Percentiles rank a stretch among this genome's conserved stretches.
phyloP scores from a whole-genome alignment of 2,329 filamentous ascomycete genomes.

The Dactylellina leptospora region DNA sequence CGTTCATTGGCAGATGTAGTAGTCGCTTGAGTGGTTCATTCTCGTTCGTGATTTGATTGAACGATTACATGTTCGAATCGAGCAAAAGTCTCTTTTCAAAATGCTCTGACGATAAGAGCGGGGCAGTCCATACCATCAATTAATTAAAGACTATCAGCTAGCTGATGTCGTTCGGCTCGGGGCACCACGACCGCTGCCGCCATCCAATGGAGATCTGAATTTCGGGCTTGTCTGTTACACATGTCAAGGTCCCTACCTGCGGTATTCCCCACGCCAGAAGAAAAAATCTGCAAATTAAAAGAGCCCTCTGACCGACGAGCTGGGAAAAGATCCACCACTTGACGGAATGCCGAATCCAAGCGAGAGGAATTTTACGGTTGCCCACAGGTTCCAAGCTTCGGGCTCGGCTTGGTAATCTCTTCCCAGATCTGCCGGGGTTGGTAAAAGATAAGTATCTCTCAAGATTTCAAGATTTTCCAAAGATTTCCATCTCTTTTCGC shows the following conservation, averaged over 20 bases:
- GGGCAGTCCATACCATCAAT: slow-evolving; percentile 8
- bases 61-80: slow-evolving; percentile 16
- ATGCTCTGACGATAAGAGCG: slow-evolving; percentile 33
- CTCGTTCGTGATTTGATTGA: slow-evolving; percentile 22
- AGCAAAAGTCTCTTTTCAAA: slow-evolving; percentile 2
- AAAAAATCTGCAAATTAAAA: background rate
- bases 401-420: background rate
- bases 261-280: slow-evolving; percentile 23
- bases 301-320: slow-evolving; percentile 9
- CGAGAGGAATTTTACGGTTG: slow-evolving; percentile 14
- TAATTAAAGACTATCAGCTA: background rate
- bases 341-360: slow-evolving; percentile 50
- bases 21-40: slow-evolving; percentile 15
- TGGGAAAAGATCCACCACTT: slow-evolving; percentile 11
- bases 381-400: slow-evolving; percentile 1
- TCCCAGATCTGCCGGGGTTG: background rate
- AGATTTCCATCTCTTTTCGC: background rate
- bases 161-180: slow-evolving; percentile 35
- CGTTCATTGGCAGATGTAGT: slow-evolving; percentile 4
- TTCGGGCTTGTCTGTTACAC: slow-evolving; percentile 37
- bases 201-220: slow-evolving; percentile 27
- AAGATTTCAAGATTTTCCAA: background rate
- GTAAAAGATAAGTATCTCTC: background rate
- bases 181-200: slow-evolving; percentile 21
- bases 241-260: slow-evolving; percentile 26